Evolutionary conservation across 2,329 filamentous ascomycete genomes (phyloP).

Genomic region (Hypoxylon sp.): DNA sequence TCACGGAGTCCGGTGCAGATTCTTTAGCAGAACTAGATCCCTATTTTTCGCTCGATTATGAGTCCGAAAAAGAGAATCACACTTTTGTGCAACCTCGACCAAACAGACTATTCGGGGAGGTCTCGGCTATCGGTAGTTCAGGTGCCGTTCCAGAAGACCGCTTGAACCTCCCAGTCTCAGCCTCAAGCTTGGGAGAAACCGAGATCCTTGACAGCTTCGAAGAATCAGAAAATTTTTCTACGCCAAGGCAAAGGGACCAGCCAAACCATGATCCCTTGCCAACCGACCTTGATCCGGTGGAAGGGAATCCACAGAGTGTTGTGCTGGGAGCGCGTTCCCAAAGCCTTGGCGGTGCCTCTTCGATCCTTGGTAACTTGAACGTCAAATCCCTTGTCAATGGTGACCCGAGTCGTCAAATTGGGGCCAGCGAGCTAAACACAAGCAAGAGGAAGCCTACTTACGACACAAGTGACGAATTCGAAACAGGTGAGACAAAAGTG

Average conservation of each 20-base stretch:
- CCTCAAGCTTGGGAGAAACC: slow-evolving; percentile 51
- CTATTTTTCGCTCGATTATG: slow-evolving; percentile 67
- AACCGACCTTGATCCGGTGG: slow-evolving; percentile 25
- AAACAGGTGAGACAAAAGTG: slow-evolving; percentile 49
- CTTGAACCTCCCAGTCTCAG: slow-evolving; percentile 62
- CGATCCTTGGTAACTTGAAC: slow-evolving; percentile 59
- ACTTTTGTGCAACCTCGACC: slow-evolving; percentile 70
- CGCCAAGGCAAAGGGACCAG: slow-evolving; percentile 51
- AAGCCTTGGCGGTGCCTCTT: slow-evolving; percentile 66
- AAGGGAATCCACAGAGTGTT: slow-evolving; percentile 48
- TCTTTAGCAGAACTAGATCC: slow-evolving; percentile 53
- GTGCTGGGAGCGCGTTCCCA: slow-evolving; percentile 60
- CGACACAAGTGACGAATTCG: slow-evolving; percentile 67
- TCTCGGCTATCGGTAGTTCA: slow-evolving; percentile 68
- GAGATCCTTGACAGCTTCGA: slow-evolving; percentile 63
- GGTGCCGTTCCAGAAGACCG: slow-evolving; percentile 63
- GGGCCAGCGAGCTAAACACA: slow-evolving; percentile 56
- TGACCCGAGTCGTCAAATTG: slow-evolving; percentile 43
- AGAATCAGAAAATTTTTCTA: slow-evolving; percentile 58
- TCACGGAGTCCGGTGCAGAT: slow-evolving; percentile 48
- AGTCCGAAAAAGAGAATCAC: slow-evolving; percentile 84
- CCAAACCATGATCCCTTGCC: slow-evolving; percentile 35
- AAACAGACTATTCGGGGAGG: slow-evolving; percentile 67
- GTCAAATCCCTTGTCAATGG: slow-evolving; percentile 56
- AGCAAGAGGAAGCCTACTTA: slow-evolving; percentile 69